Base-by-base conservation (phyloP, 2,329 filamentous ascomycete genomes). In the Aureobasidium sp. region DNA sequence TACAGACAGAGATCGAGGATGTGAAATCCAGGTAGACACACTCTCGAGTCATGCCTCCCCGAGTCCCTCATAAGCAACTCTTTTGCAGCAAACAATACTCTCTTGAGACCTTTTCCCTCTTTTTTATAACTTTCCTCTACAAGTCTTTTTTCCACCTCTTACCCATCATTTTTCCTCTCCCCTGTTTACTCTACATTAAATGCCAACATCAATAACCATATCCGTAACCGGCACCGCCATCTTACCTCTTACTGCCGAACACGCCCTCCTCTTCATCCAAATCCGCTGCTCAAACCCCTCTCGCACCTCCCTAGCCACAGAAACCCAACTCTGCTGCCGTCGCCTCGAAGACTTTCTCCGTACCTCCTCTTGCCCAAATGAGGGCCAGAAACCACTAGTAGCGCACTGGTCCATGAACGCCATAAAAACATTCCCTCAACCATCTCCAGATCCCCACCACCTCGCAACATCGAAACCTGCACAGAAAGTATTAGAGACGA, bases 321-420 rank as follows among this genome's bases (percentile, higher is more conserved):
- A 61, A 45, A 39, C 47, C 2, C 29, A 39, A 27, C 29, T 36
- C 6, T 52, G 36, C 5, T 42, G 44, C 15, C 47, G 39, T 0
- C 59, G 41, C 11, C 59, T 61, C 12, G 44, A 61, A 45, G 48
- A 44, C 6, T 5, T 61, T 1, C 41, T 61, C 12, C 37, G 37
- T 17, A 29, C 52, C 22, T 29, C 45, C 12, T 61, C 57, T 17
- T 12, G 41, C 9, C 25, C 3, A 7, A 8, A 44, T n/a, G 37
- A 9, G 34, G 36, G 1, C 2, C 17, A 41, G 8, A 9, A 20
- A 17, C 34, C 34, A 12, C 34, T 39, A 20, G 20, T 61, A 0
- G 36, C 59, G 5, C 45, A 61, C 12, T 61, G 59, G 59, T 51
- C 36, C 15, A 61, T 61, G 59, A 51, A 25, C 15, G 17, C 25